Evolutionary conservation across 345 rosid genomes (phyloP), one percentile per base, ranked within the genome.

Genomic region (Erysimum cheiranthoides): DNA sequence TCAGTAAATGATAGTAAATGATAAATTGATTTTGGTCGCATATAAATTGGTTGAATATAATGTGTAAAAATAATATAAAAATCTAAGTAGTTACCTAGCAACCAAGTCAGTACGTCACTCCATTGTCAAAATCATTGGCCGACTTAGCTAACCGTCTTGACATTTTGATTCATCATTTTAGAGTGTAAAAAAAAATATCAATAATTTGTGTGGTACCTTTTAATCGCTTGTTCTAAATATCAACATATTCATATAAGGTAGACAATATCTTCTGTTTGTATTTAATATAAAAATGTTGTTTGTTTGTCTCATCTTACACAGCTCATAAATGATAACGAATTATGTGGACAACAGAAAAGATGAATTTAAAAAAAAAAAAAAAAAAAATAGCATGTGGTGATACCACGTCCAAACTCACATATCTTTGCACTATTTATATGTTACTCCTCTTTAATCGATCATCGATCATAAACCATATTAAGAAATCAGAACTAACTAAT

Each of bases 271-370:
- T 47, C 25, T 45, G 49, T 43, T 16, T 45, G 50, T 6, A 45
- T 45, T 18, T n/a, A 45, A 45, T n/a, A 40, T 3, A 10, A 17
- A 47, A 17, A 3, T 47, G 17, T 47, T 25, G 25, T 47, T 17
- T 47, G 25, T 47, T 5, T 43, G 2, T 39, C 3, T 43, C 49
- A 5, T 5, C 17, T 14, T 39, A 39, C 43, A 42, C 43, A 42
- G n/a, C 51, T 46, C 21, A 6, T 16, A 46, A 46, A 50, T 60
- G 46, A 60, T 36, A 36, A 36, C 7, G 5, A 60, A 13, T 2
- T 60, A 18, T 59, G 46, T 59, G 64, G 64, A 59, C 46, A 35
- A 18, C 30, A 59, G 25, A n/a, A 45, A 45, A 6, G 3, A 45
- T 45, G 18, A 45, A 45, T 17, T 35, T 59, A 21, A 21, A 1